Evolutionary conservation across 2,329 filamentous ascomycete species (phyloP), one percentile per base, ranked within the genome.

Genomic region (Alternaria conjuncta): DNA sequence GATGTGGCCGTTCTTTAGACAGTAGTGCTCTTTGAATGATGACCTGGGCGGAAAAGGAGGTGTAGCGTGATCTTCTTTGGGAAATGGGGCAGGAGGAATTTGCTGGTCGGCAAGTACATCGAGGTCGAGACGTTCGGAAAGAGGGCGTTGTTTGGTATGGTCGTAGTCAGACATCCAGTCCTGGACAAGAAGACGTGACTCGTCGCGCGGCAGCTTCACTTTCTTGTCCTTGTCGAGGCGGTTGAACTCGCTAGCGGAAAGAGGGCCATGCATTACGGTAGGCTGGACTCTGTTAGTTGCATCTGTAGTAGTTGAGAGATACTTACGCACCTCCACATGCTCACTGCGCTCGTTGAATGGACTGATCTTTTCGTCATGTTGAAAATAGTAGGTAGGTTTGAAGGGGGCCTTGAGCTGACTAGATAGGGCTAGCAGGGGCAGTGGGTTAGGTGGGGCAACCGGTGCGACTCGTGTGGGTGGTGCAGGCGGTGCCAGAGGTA

Each of bases 41-140:
- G 30, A 45, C 32, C 30, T 26, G 47, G 57, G 46, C 8, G 66
- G 47, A 21, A 15, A 25, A 2, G 69, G 60, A 1, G 53, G 44
- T 8, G 55, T 28, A 7, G 55, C 26, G 23, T 46, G 50, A 11
- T 55, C 63, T 28, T 63, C 62, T 30, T 72, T 74, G 9, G 68
- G 69, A 6, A 72, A 64, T 2, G 72, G 64, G 7, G 68, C 69
- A 15, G 70, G 71, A 10, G 71, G 67, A 8, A 64, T 65, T 44
- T 69, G 60, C 15, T 71, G 67, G 43, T 74, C 70, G 5, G 64
- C 64, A n/a, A 68, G 58, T 6, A 73, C 66, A 32, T 72, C 68
- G 3, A 53, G 36, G 15, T 75, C 71, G 47, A 66, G 49, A 26
- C 61, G 66, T 26, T 65, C 68, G 2, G 68, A 70, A 7, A 71